Base-by-base conservation (phyloP, 2,329 filamentous ascomycete genomes). In the Scolecobasidium constrictum region DNA sequence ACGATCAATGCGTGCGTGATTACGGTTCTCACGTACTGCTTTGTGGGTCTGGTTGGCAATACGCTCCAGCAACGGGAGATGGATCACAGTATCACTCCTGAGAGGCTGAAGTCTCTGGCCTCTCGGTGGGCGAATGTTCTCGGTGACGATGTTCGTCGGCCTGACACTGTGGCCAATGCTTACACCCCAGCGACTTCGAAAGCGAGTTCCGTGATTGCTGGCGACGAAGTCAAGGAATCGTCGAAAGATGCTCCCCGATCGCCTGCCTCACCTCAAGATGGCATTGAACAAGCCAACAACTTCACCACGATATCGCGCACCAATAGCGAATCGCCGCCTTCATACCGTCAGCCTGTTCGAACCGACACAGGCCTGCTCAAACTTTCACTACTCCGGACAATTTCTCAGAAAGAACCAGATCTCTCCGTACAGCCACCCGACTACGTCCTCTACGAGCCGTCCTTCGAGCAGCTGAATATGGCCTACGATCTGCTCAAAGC, bases 331-430 rank as follows among this genome's bases (percentile, higher is more conserved):
- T 4, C n/a, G 12, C 35, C 19, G 16, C 41, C 18, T 3, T 18
- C n/a, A 5, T 38, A 38, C 13, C 34, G 20, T n/a, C 11, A 17
- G 3, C 22, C 26, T 12, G 9, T 5, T 35, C 34, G 41, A 11
- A 38, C 41, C 15, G 21, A 23, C 9, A 43, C 20, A 4, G 41
- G 35, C 21, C 35, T 37, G n/a, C 26, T 38, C 15, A 43, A 20
- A 26, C 20, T 21, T 9, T 13, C 19, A 21, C 35, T 43, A 6
- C 18, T 37, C 5, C 19, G 41, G 4, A 35, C 17, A 16, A 17
- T 31, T n/a, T 42, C 40, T 15, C 22, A 26, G 19, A 42, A 42
- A 19, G 31, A 20, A 5, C 12, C 12, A 22, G 34, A 43, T 2
- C 11, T 23, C 4, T n/a, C 18, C 23, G 3, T n/a, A 22, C n/a